These are phyloP conservation scores for Microbotryomycetes sp. DNA, from an alignment of 1,284 basidiomycete species.

Conservation along the genomic window DNA sequence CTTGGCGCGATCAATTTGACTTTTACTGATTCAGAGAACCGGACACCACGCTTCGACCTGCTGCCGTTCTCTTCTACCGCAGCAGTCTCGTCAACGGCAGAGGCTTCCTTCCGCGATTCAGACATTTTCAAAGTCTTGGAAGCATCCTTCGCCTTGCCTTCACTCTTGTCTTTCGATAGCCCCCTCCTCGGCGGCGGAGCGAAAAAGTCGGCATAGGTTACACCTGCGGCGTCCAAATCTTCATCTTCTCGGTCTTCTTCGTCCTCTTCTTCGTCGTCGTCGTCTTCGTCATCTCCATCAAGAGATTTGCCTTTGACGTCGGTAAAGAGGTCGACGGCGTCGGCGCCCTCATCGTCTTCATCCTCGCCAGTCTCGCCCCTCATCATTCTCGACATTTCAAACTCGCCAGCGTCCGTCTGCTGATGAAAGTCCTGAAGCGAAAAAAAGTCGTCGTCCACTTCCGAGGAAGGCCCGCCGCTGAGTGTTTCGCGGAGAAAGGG, in stretches of 20 bases:
- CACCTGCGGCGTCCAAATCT: conserved; percentile 10
- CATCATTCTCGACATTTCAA: conserved; percentile 51
- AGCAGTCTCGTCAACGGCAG: not conserved
- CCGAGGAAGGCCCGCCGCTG: conserved; percentile 17
- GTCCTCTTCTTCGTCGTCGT: conserved; percentile 31
- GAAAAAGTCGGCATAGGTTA: conserved; percentile 36
- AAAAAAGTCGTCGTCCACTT: conserved; percentile 90
- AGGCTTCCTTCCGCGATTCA: not conserved
- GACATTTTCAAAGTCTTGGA: not conserved
- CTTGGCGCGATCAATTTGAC: conserved; percentile 48
- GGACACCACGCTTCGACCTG: conserved; percentile 47
- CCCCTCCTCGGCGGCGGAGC: conserved; percentile 22
- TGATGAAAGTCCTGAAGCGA: conserved; percentile 81
- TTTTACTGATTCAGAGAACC: conserved; percentile 70
- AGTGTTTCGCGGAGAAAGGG: not conserved
- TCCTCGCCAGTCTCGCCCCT: conserved; percentile 48
- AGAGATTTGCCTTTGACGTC: conserved; percentile 4
- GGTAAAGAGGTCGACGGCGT: conserved; percentile 39
- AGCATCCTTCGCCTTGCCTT: conserved; percentile 32
- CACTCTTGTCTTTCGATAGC: conserved; percentile 30
- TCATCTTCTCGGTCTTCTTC: conserved; percentile 24
- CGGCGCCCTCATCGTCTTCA: conserved; percentile 48
- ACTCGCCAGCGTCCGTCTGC: conserved; percentile 73
- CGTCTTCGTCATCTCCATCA: conserved; percentile 13
- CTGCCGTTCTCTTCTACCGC: conserved; percentile 28